Evolutionary conservation across 768 basidiomycete species (phyloP).

Genomic region (Mycena pura): DNA sequence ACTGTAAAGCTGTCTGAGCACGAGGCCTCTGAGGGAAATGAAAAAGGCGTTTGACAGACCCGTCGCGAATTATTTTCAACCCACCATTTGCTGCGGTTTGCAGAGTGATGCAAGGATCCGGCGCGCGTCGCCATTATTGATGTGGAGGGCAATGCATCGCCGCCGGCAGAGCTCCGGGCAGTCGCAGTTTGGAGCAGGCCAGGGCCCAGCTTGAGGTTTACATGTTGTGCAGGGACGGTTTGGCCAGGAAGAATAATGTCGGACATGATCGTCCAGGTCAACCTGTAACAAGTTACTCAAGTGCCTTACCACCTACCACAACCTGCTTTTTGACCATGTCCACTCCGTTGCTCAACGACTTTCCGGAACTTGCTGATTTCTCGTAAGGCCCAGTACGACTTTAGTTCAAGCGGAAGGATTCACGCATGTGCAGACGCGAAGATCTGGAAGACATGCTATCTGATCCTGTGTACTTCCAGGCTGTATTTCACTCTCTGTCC

Average conservation of each 20-base stretch:
- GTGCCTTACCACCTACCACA: background rate
- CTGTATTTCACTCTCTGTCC: conserved; percentile 81
- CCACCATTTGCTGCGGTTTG: conserved; percentile 85
- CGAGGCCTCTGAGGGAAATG: background rate
- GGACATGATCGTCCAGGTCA: conserved; percentile 46
- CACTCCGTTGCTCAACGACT: conserved; percentile 62
- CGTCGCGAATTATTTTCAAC: conserved; percentile 86
- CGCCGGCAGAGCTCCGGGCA: conserved; percentile 27
- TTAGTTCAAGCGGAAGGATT: background rate
- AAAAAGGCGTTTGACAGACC: conserved; percentile 54
- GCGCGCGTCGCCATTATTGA: conserved; percentile 68
- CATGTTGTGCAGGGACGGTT: conserved; percentile 71
- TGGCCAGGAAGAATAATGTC: conserved; percentile 88
- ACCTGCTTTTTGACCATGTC: conserved; percentile 38
- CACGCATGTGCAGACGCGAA: conserved; percentile 62
- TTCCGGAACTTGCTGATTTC: conserved; percentile 74
- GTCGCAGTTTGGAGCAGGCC: conserved; percentile 65
- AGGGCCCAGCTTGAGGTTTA: conserved; percentile 87
- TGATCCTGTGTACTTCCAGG: conserved; percentile 86
- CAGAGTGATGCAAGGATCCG: conserved; percentile 70
- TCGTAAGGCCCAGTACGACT: conserved; percentile 63
- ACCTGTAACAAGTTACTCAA: conserved; percentile 6
- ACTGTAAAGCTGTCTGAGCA: conserved; percentile 54
- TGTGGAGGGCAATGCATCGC: conserved; percentile 35
- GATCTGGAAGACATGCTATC: conserved; percentile 89